Conservation (phyloP, 148 eudicot species). For the Euryodendron excelsum region DNA sequence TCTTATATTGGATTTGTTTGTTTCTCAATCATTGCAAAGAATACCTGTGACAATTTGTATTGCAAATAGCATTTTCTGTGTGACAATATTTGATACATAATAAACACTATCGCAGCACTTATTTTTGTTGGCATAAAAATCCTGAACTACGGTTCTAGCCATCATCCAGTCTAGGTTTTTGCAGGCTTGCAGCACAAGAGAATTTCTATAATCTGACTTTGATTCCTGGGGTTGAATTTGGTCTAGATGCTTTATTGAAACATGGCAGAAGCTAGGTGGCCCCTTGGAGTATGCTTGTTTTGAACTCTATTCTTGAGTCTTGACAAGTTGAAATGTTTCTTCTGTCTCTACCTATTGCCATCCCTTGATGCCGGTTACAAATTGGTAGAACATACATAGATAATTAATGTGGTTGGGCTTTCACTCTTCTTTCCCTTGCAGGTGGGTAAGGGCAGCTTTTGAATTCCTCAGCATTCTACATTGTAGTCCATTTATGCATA, state of each 20-base stretch:
- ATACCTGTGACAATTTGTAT: background rate
- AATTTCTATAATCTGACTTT: background rate
- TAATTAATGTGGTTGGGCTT: background rate
- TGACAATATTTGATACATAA: background rate
- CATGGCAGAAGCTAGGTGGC: background rate
- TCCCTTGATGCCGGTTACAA: background rate
- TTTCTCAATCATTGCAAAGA: background rate
- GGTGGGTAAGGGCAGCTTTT: conserved; percentile 90
- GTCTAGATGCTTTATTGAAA: background rate
- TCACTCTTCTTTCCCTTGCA: conserved; percentile 24
- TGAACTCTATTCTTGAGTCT: background rate
- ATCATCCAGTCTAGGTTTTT: background rate
- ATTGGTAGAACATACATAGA: background rate
- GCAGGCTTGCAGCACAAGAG: background rate
- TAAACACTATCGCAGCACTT: background rate
- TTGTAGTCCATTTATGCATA: conserved; percentile 61
- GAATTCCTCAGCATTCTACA: conserved; percentile 64
- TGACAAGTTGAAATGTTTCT: background rate
- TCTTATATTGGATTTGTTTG: background rate
- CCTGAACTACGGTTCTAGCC: background rate
- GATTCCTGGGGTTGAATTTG: background rate
- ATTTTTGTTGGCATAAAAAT: background rate
- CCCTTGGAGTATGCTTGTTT: background rate
- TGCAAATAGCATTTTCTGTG: background rate
- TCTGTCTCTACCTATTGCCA: background rate